phyloP scores from a whole-genome alignment of 768 basidiomycete genomes.

The Leccinum truebloodii region DNA sequence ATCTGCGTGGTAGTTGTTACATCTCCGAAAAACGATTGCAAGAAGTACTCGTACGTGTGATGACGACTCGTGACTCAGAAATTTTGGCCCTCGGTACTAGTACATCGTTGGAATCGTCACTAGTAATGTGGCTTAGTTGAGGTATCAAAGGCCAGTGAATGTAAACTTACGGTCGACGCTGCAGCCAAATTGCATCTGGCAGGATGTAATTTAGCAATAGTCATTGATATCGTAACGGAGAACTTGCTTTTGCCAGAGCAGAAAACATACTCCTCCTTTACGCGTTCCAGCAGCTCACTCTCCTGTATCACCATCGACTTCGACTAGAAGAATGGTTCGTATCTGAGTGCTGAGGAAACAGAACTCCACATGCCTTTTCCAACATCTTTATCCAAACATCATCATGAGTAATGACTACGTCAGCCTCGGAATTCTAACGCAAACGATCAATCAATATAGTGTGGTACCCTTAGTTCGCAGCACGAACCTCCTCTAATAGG shows the following conservation, averaged over 20 bases:
- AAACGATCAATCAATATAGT: too few relatives aligned
- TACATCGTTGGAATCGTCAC: neutral
- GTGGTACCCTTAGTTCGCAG: too few relatives aligned
- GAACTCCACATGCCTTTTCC: neutral
- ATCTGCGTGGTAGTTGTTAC: neutral
- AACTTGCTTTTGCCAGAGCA: neutral
- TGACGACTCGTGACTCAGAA: too few relatives aligned
- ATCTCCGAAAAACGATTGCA: neutral
- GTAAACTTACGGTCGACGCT: neutral
- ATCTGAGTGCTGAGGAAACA: neutral
- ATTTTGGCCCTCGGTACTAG: too few relatives aligned
- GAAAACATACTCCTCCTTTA: neutral
- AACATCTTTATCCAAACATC: constrained; percentile 12
- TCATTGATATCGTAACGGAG: neutral
- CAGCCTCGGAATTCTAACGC: too few relatives aligned
- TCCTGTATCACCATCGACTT: neutral
- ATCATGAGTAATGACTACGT: too few relatives aligned
- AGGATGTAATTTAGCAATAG: neutral
- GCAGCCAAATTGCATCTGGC: constrained; percentile 6
- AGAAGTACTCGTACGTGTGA: neutral
- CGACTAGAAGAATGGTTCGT: neutral
- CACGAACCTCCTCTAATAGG: too few relatives aligned
- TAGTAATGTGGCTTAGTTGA: neutral
- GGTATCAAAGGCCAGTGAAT: neutral
- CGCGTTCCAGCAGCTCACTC: neutral